A percentile compares a stretch with the other conserved stretches of the same genome.
Conservation (phyloP, 345 rosid genomes). For the Schrenkiella parvula region DNA sequence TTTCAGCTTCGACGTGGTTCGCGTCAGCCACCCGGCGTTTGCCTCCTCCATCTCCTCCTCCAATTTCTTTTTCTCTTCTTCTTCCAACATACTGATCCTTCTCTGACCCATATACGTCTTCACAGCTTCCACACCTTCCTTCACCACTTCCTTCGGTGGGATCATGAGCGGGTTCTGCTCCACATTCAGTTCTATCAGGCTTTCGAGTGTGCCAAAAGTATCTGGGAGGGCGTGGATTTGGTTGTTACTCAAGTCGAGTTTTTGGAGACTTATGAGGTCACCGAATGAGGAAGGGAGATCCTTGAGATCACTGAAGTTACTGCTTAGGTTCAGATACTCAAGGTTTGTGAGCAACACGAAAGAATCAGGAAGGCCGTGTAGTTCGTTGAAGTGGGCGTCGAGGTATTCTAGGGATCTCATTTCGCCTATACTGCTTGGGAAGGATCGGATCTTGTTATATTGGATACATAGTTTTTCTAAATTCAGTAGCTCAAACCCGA, state of each 20-base stretch:
- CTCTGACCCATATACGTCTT: conserved; percentile 67
- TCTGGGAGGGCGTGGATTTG: conserved; percentile 78
- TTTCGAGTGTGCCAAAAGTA: conserved; percentile 72
- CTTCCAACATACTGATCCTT: conserved; percentile 60
- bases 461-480: conserved; percentile 62
- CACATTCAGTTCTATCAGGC: conserved; percentile 58
- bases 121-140: conserved; percentile 67
- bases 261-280: conserved; percentile 63
- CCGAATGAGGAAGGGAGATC: conserved; percentile 74
- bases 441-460: conserved; percentile 67
- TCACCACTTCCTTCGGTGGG: conserved; percentile 67
- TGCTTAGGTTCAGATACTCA: conserved; percentile 67
- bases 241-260: conserved; percentile 88
- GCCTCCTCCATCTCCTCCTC: conserved; percentile 43
- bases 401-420: conserved; percentile 58
- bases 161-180: conserved; percentile 67
- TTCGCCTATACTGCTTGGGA: conserved; percentile 71
- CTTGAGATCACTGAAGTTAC: conserved; percentile 69
- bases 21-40: conserved; percentile 74
- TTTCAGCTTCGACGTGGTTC: conserved; percentile 84
- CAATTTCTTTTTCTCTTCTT: conserved; percentile 57
- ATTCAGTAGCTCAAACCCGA: conserved; percentile 56
- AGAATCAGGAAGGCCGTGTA: conserved; percentile 56
- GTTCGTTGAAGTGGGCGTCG: conserved; percentile 86
- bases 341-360: conserved; percentile 62